Evolutionary conservation across 2,329 filamentous ascomycete species (phyloP), one percentile per base, ranked within the genome.

Genomic region (Samsoniella hepiali): DNA sequence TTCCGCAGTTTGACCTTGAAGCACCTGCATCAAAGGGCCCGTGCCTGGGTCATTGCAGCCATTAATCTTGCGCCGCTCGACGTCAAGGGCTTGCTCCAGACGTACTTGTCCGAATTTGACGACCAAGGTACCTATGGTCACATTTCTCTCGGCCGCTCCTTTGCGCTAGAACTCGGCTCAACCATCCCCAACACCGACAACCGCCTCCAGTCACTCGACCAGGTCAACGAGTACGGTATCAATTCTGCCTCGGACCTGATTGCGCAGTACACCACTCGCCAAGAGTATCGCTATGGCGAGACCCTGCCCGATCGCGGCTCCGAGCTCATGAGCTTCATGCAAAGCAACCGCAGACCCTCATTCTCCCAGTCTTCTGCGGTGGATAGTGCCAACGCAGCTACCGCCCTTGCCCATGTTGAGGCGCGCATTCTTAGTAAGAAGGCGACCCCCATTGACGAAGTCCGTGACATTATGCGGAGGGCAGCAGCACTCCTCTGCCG

Each of bases 171-270:
- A 72, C 91, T 98, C 81, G 95, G 95, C 3, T 91, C 91, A 9
- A 81, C 89, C 17, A 91, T 99, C 63, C 94, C 96, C 5, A 83
- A 84, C 5, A 93, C 90, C 10, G 94, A 99, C 73, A 92, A 96
- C 71, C 87, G 92, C 66, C 82, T 99, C 49, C 88, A 85, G 69
- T 93, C 91, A 7, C 87, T 99, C 56, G 91, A 96, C 68, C 84
- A 83, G 42, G 84, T 91, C 66, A 88, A 89, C 22, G 86, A 89
- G 55, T 86, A 86, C 61, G 86, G 86, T 66, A 89, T 97, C 73
- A 97, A 98, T 73, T 93, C 93, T 11, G 93, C 91, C 0, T 98
- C 95, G 2, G 94, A 98, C 73, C 97, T 99, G 70, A 87, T 99
- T 72, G 93, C 95, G 1, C 94, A 99, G 72, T 99, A 99, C 74